Conservation (phyloP, 2,329 filamentous ascomycete genomes). For the Alternaria consortialis region DNA sequence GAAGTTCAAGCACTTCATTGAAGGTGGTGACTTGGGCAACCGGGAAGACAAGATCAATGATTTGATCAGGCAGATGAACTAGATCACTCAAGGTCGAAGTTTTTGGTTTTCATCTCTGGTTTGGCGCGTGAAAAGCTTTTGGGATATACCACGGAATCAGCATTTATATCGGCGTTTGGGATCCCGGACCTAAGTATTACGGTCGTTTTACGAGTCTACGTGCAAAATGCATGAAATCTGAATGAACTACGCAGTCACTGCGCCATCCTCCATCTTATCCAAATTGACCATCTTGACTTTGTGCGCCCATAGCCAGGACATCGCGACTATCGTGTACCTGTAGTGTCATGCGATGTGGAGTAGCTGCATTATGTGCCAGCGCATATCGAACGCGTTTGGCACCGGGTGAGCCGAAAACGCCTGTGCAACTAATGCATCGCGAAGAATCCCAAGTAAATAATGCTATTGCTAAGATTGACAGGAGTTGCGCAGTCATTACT, state of each 20-base stretch:
- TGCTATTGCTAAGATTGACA: neutral
- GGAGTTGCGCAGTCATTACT: neutral
- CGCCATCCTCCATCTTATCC: neutral
- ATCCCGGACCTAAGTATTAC: constrained; percentile 15
- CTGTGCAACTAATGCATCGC: neutral
- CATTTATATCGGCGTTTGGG: constrained; percentile 36
- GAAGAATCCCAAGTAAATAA: neutral
- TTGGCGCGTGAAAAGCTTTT: constrained; percentile 22
- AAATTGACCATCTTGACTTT: neutral
- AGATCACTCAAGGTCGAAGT: constrained; percentile 50
- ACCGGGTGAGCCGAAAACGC: neutral
- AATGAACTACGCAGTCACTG: constrained; percentile 11
- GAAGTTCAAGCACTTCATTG: constrained; percentile 99
- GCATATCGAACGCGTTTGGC: constrained; percentile 3
- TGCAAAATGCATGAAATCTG: constrained; percentile 20
- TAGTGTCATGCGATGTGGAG: neutral
- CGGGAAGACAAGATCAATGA: constrained; percentile 98
- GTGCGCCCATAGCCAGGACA: neutral
- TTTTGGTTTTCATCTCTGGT: constrained; percentile 14
- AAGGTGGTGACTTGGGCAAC: constrained; percentile 98
- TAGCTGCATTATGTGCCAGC: constrained; percentile 1
- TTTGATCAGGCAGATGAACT: constrained; percentile 99
- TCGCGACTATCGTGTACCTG: neutral
- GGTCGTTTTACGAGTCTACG: constrained; percentile 25
- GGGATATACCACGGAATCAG: constrained; percentile 31